These are phyloP conservation scores for Clarireedia homoeocarpa DNA, from an alignment of 2,329 filamentous ascomycete species.

Conservation along the genomic window DNA sequence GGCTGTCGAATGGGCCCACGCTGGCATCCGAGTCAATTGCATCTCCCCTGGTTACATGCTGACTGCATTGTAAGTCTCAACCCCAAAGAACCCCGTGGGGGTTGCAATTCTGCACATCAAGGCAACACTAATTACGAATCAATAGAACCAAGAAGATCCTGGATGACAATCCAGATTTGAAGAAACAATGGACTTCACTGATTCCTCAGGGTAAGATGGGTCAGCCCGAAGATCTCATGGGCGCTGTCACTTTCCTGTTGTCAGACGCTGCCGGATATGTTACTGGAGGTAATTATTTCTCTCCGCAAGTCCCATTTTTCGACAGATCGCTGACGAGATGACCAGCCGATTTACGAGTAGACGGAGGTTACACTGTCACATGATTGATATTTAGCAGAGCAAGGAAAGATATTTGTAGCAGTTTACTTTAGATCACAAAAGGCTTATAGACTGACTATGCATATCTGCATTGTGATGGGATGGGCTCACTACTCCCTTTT, in stretches of 20 bases:
- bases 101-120: background rate
- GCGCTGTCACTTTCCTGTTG: slow-evolving; percentile 66
- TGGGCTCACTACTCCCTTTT: too few relatives aligned
- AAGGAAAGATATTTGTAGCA: background rate
- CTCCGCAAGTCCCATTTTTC: background rate
- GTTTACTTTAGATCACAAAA: background rate
- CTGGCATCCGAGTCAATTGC: slow-evolving; percentile 87
- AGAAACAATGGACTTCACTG: slow-evolving; percentile 81
- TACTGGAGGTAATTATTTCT: slow-evolving; percentile 36
- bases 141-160: slow-evolving; percentile 84
- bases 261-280: slow-evolving; percentile 53
- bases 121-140: slow-evolving; percentile 3
- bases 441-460: background rate
- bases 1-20: slow-evolving; percentile 87
- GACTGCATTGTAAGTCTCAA: slow-evolving; percentile 67
- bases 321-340: background rate
- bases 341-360: slow-evolving; percentile 12
- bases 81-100: slow-evolving; percentile 1
- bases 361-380: slow-evolving; percentile 14
- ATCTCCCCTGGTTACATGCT: slow-evolving; percentile 96
- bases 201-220: slow-evolving; percentile 96
- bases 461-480: background rate
- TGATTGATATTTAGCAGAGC: slow-evolving; percentile 2
- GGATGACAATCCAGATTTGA: slow-evolving; percentile 84
- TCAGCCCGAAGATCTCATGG: slow-evolving; percentile 84